Evolutionary conservation across 129 eudicot genomes (phyloP).

Genomic region (Flaveria bidentis): DNA sequence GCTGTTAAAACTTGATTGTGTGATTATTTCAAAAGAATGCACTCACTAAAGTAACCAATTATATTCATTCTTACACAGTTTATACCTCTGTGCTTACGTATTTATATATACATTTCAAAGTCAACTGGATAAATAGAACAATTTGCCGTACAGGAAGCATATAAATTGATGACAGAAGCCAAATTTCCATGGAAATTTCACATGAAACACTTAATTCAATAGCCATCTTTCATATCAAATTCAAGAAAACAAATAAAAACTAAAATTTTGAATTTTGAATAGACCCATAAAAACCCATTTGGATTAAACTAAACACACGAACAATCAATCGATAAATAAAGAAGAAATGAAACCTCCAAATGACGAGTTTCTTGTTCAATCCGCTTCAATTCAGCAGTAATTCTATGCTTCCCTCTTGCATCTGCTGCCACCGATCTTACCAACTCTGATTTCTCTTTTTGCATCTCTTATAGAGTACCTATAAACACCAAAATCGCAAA

Average conservation of each 20-base stretch:
- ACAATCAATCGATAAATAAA: not conserved
- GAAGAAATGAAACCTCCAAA: conserved; percentile 51
- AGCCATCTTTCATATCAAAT: conserved; percentile 15
- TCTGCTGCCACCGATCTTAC: conserved; percentile 49
- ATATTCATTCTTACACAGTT: conserved; percentile 1
- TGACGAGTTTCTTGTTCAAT: conserved; percentile 74
- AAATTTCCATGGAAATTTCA: not conserved
- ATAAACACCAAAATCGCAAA: conserved; percentile 19
- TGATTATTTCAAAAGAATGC: not conserved
- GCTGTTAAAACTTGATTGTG: too few relatives aligned
- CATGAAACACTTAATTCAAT: not conserved
- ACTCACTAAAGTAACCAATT: conserved; percentile 11
- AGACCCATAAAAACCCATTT: conserved; percentile 19
- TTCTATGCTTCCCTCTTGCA: conserved; percentile 73
- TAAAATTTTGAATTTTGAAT: conserved; percentile 14
- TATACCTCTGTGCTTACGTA: too few relatives aligned
- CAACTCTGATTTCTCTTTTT: conserved; percentile 32
- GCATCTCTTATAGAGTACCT: conserved; percentile 35
- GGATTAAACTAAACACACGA: conserved; percentile 7
- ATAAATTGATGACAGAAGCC: not conserved
- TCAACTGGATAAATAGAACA: too few relatives aligned
- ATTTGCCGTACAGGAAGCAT: not conserved
- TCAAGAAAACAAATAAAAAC: not conserved
- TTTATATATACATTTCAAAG: too few relatives aligned
- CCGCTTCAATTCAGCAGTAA: conserved; percentile 76